Evolutionary conservation across 176 grass and related monocot genomes (phyloP), one percentile per base, ranked within the genome.

Genomic region (Juncus inflexus): DNA sequence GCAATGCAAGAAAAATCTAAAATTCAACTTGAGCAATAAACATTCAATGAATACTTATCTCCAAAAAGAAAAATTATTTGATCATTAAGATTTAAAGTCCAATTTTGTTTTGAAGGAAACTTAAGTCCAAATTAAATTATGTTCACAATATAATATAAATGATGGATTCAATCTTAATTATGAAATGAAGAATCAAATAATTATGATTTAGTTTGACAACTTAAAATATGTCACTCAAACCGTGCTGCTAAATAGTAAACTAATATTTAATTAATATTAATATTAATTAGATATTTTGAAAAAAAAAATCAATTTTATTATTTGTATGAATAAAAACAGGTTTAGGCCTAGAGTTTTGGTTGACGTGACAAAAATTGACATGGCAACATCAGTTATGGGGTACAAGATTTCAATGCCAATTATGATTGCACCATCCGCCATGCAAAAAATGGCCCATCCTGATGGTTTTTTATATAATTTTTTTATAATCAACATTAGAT

Each of bases 391-490:
- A 4, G 58, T 99, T 42, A 60, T 99, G 67, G 88, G 88, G 15
- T 99, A 84, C 75, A 84, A 92, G 16, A 74, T 99, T 60, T 84
- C 94, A 28, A 99, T 99, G 88, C 94, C 94, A 4, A 84, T 99
- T 40, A 92, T 99, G 94, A 89, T 99, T 7, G 85, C 94, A 43
- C 94, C 94, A 42, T 59, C 94, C 13, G 88, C 88, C 35, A 90
- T 99, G 94, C 94, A 92, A 70, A 99, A 99, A 75, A 92, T 99
- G 94, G 94, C 94, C 28, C 94, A 99, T 52, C 94, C 85, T 66
- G 88, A 92, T 77, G 88, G 85, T 99, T 28, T 3, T n/a, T 60
- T 28, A 71, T 43, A 13, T 15, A 7, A 40, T 12, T 37, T 14
- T 10, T 28, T 28, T 1, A 28, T 28, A 28, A 28, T 28, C 19